Evolutionary conservation across 208 protist species (phyloP).

Genomic region (Novymonas esmeraldas): DNA sequence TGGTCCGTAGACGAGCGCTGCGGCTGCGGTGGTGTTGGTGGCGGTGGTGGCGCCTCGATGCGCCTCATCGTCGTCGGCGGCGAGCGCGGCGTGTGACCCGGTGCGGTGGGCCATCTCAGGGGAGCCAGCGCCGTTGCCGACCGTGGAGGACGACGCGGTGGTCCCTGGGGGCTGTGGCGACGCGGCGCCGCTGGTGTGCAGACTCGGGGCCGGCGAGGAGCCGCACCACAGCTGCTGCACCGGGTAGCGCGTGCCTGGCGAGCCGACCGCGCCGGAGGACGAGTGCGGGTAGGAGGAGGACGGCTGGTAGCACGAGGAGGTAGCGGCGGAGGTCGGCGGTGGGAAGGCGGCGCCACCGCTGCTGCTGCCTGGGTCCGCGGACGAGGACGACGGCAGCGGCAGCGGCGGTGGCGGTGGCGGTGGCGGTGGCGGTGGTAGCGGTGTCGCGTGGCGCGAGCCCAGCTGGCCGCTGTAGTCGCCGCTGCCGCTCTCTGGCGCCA

Average conservation of each 20-base stretch:
- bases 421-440: not conserved
- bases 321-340: not conserved
- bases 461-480: not conserved
- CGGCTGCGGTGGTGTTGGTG: too few relatives aligned
- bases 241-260: not conserved
- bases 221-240: constrained; percentile 4
- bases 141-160: not conserved
- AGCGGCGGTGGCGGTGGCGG: not conserved
- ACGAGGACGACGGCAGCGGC: too few relatives aligned
- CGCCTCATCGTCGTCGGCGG: constrained; percentile 14
- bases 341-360: too few relatives aligned
- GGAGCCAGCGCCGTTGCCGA: not conserved
- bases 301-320: not conserved
- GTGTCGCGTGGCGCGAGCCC: not conserved
- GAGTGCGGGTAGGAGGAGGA: constrained; percentile 6
- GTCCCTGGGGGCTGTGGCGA: not conserved
- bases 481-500: not conserved
- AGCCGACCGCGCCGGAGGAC: not conserved
- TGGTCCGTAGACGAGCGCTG: constrained; percentile 20
- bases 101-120: not conserved
- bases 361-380: too few relatives aligned
- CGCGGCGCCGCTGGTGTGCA: not conserved
- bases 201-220: constrained; percentile 2
- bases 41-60: constrained; percentile 6
- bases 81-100: not conserved